Base-by-base conservation (phyloP, 2,329 filamentous ascomycete genomes). In the Emergomyces pasteurianus region DNA sequence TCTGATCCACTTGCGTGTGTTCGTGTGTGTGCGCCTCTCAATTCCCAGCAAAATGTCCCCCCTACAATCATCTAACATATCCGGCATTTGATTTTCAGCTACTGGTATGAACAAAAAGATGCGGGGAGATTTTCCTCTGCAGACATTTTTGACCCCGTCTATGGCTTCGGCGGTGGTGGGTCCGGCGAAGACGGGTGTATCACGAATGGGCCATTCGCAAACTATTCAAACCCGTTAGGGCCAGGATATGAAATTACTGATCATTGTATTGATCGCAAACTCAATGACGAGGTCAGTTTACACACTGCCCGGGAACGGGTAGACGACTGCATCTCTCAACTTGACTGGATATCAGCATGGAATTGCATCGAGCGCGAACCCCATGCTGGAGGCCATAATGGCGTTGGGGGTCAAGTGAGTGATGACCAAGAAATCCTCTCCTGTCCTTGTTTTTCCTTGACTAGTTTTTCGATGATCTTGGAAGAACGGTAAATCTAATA, bases 61-160 rank as follows among this genome's bases (percentile, higher is more conserved):
- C 7, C 21, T 47, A 47, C 21, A 12, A 9, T 3, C 21, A 12
- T 26, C 43, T 47, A 47, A 47, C 43, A 47, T 23, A 26, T 47
- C 9, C 50, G 18, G n/a, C 3, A n/a, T 18, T 8, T 34, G 23
- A 34, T 40, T 55, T 36, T 18, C 28, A 61, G 59, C 18, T 61
- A 58, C 50, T 61, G 59, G 59, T 42, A 61, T 34, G 52, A 61
- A 34, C 59, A 61, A 58, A 47, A 34, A 23, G 59, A 61, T 42
- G 59, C 59, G 36, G 59, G 53, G 36, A 46, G 42, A 16, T 57
- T 61, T 23, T 58, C 23, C 28, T 34, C 34, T 10, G 31, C 59
- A 8, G 38, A 23, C 16, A 16, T 61, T 26, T 31, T 61, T 9
- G 59, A 61, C 26, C 34, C 53, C 36, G 18, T 21, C 16, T 50